phyloP scores from a whole-genome alignment of 257 asterid genomes.

The Penstemon eatonii region DNA sequence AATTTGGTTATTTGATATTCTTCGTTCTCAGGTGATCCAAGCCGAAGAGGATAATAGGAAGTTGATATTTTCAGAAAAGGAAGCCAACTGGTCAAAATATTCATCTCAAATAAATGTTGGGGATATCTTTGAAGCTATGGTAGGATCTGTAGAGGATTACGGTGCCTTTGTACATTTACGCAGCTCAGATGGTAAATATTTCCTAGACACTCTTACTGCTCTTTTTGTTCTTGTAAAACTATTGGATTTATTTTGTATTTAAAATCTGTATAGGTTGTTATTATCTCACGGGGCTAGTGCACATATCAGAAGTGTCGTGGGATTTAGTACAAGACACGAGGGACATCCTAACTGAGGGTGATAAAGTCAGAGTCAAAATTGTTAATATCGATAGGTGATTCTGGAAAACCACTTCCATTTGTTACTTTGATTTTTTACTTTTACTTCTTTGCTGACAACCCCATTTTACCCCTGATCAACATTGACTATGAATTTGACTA shows the following conservation, averaged over 20 bases:
- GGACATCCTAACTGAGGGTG: constrained; percentile 77
- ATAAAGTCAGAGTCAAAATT: constrained; percentile 75
- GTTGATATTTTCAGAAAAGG: constrained; percentile 91
- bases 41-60: constrained; percentile 69
- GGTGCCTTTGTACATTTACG: constrained; percentile 92
- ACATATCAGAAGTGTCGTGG: constrained; percentile 97
- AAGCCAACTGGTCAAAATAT: constrained; percentile 70
- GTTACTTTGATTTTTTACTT: too few relatives aligned
- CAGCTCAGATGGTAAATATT: constrained; percentile 74
- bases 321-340: constrained; percentile 89
- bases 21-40: constrained; percentile 64
- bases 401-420: constrained; percentile 8
- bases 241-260: background rate
- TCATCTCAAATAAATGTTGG: constrained; percentile 68
- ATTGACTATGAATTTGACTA: too few relatives aligned
- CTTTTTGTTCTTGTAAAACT: too few relatives aligned
- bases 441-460: too few relatives aligned
- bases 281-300: constrained; percentile 89
- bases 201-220: constrained; percentile 1
- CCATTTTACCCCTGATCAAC: too few relatives aligned
- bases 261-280: constrained; percentile 52
- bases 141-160: constrained; percentile 89
- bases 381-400: constrained; percentile 71
- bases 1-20: background rate
- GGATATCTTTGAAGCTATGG: constrained; percentile 61